Conservation (phyloP, 257 asterid genomes). For the Plantago major region DNA sequence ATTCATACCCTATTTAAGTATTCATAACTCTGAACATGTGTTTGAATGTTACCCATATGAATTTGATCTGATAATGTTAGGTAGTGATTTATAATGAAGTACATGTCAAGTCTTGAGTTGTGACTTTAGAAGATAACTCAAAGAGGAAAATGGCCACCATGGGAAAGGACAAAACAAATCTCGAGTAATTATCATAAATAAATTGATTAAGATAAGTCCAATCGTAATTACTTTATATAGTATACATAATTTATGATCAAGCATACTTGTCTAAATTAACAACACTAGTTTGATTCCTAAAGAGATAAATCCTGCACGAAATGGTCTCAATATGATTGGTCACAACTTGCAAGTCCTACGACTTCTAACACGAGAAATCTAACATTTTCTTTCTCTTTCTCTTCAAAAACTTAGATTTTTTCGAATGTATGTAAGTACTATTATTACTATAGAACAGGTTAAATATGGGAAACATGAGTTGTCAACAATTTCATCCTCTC, state of each 20-base stretch:
- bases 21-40: too few relatives aligned
- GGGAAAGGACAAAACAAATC: background rate
- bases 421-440: too few relatives aligned
- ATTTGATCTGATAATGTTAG: background rate
- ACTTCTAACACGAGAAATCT: too few relatives aligned
- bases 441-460: too few relatives aligned
- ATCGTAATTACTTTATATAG: background rate
- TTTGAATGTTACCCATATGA: too few relatives aligned
- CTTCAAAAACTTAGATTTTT: too few relatives aligned
- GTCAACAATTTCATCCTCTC: too few relatives aligned
- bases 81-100: background rate
- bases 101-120: background rate
- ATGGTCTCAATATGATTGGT: background rate
- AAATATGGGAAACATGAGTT: too few relatives aligned
- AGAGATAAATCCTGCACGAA: background rate
- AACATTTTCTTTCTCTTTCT: background rate
- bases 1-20: too few relatives aligned
- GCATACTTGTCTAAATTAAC: constrained; percentile 3
- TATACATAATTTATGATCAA: constrained; percentile 15
- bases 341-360: too few relatives aligned
- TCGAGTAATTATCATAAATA: too few relatives aligned
- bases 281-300: background rate
- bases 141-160: background rate
- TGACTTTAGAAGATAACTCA: background rate
- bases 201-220: too few relatives aligned